Conservation (phyloP, 2,329 filamentous ascomycete genomes). For the Talaromyces sp. region DNA sequence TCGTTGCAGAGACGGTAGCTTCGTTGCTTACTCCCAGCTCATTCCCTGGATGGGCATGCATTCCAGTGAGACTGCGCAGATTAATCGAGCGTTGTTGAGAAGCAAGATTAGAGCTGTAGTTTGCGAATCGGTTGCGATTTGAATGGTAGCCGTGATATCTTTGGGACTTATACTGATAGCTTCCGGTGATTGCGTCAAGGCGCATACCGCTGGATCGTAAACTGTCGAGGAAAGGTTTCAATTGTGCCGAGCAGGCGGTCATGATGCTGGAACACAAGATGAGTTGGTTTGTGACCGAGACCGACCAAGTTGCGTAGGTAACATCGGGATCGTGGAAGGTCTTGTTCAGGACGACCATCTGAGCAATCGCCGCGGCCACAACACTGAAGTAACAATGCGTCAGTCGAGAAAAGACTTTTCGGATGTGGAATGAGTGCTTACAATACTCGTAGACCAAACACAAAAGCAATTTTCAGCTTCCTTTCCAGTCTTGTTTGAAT, state of each 20-base stretch:
- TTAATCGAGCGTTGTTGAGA: slow-evolving; percentile 18
- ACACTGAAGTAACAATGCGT: slow-evolving; percentile 21
- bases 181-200: slow-evolving; percentile 20
- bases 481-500: slow-evolving; percentile 23
- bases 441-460: slow-evolving; percentile 26
- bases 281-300: slow-evolving; percentile 21
- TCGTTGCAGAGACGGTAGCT: slow-evolving; percentile 20
- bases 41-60: slow-evolving; percentile 5
- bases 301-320: slow-evolving; percentile 25
- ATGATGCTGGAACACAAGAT: slow-evolving; percentile 25
- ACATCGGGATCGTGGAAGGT: slow-evolving; percentile 19
- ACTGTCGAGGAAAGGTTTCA: slow-evolving; percentile 31
- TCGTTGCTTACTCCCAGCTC: background rate
- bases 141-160: slow-evolving; percentile 18
- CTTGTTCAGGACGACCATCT: slow-evolving; percentile 23
- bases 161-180: slow-evolving; percentile 22
- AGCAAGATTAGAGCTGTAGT: slow-evolving; percentile 14
- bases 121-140: slow-evolving; percentile 14
- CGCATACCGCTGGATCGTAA: slow-evolving; percentile 31
- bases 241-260: slow-evolving; percentile 29
- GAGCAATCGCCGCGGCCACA: slow-evolving; percentile 24
- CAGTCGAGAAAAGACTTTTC: background rate
- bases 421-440: slow-evolving; percentile 17
- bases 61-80: slow-evolving; percentile 17
- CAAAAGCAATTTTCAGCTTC: slow-evolving; percentile 23